phyloP scores from a whole-genome alignment of 2,329 filamentous ascomycete genomes.

The Arthrocladium fulminans region DNA sequence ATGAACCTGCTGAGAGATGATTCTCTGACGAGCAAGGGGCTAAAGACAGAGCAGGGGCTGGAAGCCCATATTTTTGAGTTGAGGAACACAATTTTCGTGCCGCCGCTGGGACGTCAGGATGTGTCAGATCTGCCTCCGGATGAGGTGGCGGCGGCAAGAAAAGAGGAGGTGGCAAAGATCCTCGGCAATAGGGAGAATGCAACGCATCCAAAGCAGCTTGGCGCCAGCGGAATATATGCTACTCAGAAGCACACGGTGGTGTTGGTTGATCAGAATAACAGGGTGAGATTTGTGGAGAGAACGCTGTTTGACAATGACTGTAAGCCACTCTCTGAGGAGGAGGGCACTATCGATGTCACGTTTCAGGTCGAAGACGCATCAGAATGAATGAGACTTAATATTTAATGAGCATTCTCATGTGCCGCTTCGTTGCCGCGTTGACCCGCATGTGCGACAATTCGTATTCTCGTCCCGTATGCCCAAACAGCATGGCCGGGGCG shows the following conservation, averaged over 20 bases:
- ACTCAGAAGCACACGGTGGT: conserved; percentile 58
- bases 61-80: conserved; percentile 49
- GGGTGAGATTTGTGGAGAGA: conserved; percentile 53
- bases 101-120: conserved; percentile 43
- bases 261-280: conserved; percentile 46
- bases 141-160: conserved; percentile 31
- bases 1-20: conserved; percentile 47
- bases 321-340: conserved; percentile 35
- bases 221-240: conserved; percentile 48
- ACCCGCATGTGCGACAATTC: too few species aligned
- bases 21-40: conserved; percentile 42
- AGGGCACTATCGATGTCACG: conserved; percentile 41
- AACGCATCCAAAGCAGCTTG: conserved; percentile 25
- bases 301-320: conserved; percentile 50
- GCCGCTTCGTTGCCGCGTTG: too few species aligned
- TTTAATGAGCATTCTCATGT: too few species aligned
- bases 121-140: conserved; percentile 28
- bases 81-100: conserved; percentile 53
- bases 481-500: too few species aligned
- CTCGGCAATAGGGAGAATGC: conserved; percentile 16
- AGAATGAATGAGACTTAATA: background rate
- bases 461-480: too few species aligned
- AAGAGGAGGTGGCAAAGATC: conserved; percentile 24
- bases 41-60: conserved; percentile 34
- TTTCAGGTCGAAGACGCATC: conserved; percentile 38